These are phyloP conservation scores for Pyricularia grisea DNA, from an alignment of 2,329 filamentous ascomycete species.

Conservation along the genomic window DNA sequence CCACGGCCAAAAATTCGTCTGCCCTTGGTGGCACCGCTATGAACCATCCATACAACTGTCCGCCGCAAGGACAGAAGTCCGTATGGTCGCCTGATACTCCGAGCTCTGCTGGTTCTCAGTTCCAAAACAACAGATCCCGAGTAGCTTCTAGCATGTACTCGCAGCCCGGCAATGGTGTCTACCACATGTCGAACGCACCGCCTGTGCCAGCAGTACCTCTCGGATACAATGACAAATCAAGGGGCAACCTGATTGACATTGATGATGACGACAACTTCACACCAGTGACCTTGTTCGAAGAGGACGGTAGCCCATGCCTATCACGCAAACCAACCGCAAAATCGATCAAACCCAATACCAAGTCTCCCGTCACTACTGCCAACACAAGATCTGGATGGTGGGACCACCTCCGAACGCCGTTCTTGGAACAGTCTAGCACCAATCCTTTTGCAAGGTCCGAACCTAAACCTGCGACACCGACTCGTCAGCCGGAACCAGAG, in stretches of 20 bases:
- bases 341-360: conserved; percentile 21
- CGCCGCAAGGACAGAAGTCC: conserved; percentile 34
- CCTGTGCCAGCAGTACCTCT: conserved; percentile 52
- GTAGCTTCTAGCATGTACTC: conserved; percentile 54
- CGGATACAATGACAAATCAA: conserved; percentile 23
- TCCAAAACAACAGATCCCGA: conserved; percentile 26
- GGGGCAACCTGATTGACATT: conserved; percentile 13
- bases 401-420: conserved; percentile 68
- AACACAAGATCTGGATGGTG: conserved; percentile 63
- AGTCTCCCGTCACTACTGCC: conserved; percentile 35
- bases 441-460: conserved; percentile 26
- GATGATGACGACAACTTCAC: conserved; percentile 33
- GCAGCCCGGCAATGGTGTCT: background rate
- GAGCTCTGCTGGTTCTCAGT: conserved; percentile 31
- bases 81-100: conserved; percentile 56
- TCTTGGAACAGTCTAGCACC: conserved; percentile 22
- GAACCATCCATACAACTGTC: conserved; percentile 27
- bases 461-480: background rate
- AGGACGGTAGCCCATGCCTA: conserved; percentile 44
- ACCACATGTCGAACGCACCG: conserved; percentile 30
- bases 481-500: conserved; percentile 11
- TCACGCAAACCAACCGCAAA: conserved; percentile 17
- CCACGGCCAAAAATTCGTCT: background rate
- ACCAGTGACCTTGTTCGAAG: conserved; percentile 60
- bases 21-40: background rate